phyloP scores from a whole-genome alignment of 495 filamentous ascomycete species.

The Amorphotheca resinae region DNA sequence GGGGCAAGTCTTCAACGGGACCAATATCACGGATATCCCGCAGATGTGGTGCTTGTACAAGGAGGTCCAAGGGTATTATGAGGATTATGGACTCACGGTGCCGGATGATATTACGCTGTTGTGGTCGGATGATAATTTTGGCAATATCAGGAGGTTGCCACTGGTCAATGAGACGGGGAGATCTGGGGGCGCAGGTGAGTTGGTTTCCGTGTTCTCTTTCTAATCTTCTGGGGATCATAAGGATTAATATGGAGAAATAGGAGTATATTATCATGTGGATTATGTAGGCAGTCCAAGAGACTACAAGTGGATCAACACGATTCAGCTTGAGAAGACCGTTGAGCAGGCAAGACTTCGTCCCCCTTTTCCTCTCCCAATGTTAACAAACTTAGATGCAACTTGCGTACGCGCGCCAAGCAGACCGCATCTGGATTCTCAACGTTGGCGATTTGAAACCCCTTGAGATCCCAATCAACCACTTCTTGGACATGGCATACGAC shows the following conservation, averaged over 20 bases:
- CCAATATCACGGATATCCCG: constrained; percentile 43
- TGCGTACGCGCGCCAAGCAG: constrained; percentile 47
- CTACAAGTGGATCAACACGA: constrained; percentile 65
- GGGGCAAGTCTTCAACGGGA: constrained; percentile 37
- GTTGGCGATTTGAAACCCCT: constrained; percentile 62
- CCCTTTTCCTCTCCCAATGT: not conserved
- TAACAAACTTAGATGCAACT: constrained; percentile 37
- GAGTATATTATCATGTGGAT: constrained; percentile 64
- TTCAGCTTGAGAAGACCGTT: constrained; percentile 50
- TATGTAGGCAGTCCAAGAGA: constrained; percentile 52
- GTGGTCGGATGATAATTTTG: constrained; percentile 69
- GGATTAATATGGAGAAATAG: not conserved
- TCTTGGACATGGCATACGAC: constrained; percentile 56
- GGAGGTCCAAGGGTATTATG: constrained; percentile 57
- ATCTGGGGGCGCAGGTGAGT: constrained; percentile 39
- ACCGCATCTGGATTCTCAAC: constrained; percentile 65
- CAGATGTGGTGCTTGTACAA: constrained; percentile 67
- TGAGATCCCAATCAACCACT: constrained; percentile 57
- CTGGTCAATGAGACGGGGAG: constrained; percentile 46
- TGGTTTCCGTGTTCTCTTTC: not conserved
- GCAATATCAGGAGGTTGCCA: constrained; percentile 54
- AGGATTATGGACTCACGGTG: constrained; percentile 44
- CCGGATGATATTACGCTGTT: constrained; percentile 63
- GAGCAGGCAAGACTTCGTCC: constrained; percentile 31
- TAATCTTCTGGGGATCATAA: not conserved